Base-by-base conservation (phyloP, 2,329 filamentous ascomycete genomes). In the Immersiporthe knoxdaviesiana region DNA sequence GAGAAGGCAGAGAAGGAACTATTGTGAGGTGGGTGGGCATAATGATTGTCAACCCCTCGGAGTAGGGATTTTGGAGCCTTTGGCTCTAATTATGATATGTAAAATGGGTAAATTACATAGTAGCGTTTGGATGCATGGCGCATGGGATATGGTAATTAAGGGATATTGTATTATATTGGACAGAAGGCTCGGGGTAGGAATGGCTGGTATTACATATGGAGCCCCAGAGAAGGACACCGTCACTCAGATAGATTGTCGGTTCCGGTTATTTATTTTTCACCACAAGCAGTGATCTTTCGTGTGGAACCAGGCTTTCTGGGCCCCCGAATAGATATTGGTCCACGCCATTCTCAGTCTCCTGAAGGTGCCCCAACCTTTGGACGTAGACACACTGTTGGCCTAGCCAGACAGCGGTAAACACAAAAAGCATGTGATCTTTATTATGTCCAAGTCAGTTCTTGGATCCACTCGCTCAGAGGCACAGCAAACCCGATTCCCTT, bases 1-100 rank as follows among this genome's bases (percentile, higher is more conserved):
- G 70, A 21, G 65, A 68, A 12, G 70, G 70, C 12, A 66, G 65
- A 21, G 44, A 68, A 65, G 61, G 68, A 24, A 16, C 61, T 1
- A 30, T 71, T 5, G 63, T 63, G 44, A 64, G 14, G 4, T 71
- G 68, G 65, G 3, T 32, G 35, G 68, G 68, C 8, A 58, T 24
- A 1, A 11, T 68, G 39, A 24, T 62, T n/a, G 61, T 50, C 2
- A 68, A 65, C 10, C 61, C 62, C 3, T 8, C 6, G 44, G 21
- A 8, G 21, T 47, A 66, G 39, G 47, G 24, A n/a, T 16, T 21
- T 21, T 54, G 24, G 50, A n/a, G 44, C 44, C 21, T 47, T n/a
- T 47, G n/a, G n/a, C 16, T 21, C 2, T 8, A 35, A 35, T 4
- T 8, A 21, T n/a, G 18, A 21, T 11, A 10, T n/a, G 6, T 8